These are phyloP conservation scores for Polytrichum formosum DNA, from an alignment of 225 moss, liverwort and hornwort genomes.

Conservation along the genomic window DNA sequence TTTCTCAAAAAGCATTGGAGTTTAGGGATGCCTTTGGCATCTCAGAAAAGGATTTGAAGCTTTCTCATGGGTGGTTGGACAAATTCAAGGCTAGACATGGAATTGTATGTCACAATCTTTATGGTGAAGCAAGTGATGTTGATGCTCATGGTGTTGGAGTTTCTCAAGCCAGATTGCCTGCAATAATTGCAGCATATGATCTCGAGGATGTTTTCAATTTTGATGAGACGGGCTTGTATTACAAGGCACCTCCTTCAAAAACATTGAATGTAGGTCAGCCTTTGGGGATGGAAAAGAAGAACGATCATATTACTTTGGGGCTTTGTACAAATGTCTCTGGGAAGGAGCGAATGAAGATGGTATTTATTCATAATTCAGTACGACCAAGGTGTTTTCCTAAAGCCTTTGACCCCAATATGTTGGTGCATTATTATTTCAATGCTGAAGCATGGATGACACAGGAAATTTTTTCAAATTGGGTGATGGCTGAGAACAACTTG, in stretches of 20 bases:
- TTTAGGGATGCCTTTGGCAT: constrained; percentile 26
- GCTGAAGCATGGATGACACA: neutral
- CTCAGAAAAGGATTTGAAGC: constrained; percentile 22
- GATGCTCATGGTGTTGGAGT: constrained; percentile 3
- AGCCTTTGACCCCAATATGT: neutral
- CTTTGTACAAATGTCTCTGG: neutral
- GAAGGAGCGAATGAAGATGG: too few species aligned
- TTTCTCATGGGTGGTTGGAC: constrained; percentile 21
- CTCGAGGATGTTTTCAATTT: constrained; percentile 1
- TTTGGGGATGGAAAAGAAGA: too few species aligned
- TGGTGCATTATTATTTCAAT: neutral
- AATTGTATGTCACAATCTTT: constrained; percentile 18
- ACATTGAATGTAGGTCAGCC: too few species aligned
- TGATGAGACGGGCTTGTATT: neutral
- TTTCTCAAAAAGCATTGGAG: constrained; percentile 17
- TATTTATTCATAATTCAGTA: too few species aligned
- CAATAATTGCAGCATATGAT: too few species aligned
- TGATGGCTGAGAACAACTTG: neutral
- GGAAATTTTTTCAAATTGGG: neutral
- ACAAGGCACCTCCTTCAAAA: too few species aligned
- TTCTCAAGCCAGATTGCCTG: too few species aligned
- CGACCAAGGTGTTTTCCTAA: neutral
- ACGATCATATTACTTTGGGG: too few species aligned
- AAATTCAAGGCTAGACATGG: constrained; percentile 13
- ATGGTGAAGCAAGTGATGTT: neutral